phyloP scores from a whole-genome alignment of 768 basidiomycete genomes.

The Lentinus tigrinus region DNA sequence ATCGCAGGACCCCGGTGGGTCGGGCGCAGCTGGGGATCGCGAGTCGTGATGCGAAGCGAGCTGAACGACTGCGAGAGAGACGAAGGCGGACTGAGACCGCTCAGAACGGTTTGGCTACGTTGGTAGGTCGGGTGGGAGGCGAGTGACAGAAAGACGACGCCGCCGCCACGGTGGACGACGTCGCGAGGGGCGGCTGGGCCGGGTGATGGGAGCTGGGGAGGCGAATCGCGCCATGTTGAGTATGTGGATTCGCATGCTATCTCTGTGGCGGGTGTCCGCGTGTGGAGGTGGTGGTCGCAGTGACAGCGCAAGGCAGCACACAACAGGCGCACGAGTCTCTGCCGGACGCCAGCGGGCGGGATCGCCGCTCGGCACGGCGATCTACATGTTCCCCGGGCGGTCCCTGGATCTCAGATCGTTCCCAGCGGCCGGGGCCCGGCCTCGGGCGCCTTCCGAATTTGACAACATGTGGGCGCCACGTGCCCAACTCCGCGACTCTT shows the following conservation, averaged over 20 bases:
- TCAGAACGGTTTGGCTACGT: too few relatives aligned
- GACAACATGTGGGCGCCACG: neutral
- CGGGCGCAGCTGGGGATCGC: neutral
- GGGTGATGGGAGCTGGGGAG: too few relatives aligned
- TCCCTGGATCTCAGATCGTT: neutral
- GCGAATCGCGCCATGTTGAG: too few relatives aligned
- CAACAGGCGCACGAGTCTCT: neutral
- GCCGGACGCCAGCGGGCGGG: neutral
- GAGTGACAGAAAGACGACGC: too few relatives aligned
- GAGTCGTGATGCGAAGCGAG: neutral
- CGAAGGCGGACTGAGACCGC: too few relatives aligned
- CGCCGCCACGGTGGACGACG: too few relatives aligned
- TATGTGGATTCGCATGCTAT: too few relatives aligned
- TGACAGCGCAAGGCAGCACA: too few relatives aligned
- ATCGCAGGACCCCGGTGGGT: neutral
- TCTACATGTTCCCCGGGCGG: neutral
- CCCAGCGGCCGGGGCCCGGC: neutral
- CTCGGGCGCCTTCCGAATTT: neutral
- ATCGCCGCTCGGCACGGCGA: slow-evolving; percentile 15
- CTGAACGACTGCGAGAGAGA: too few relatives aligned
- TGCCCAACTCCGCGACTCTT: neutral
- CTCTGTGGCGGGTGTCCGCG: too few relatives aligned
- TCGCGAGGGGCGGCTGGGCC: too few relatives aligned
- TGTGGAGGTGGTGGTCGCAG: neutral
- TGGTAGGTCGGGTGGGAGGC: too few relatives aligned